Base-by-base conservation (phyloP, 31 red algal genomes). In the Asparagopsis taxiformis region DNA sequence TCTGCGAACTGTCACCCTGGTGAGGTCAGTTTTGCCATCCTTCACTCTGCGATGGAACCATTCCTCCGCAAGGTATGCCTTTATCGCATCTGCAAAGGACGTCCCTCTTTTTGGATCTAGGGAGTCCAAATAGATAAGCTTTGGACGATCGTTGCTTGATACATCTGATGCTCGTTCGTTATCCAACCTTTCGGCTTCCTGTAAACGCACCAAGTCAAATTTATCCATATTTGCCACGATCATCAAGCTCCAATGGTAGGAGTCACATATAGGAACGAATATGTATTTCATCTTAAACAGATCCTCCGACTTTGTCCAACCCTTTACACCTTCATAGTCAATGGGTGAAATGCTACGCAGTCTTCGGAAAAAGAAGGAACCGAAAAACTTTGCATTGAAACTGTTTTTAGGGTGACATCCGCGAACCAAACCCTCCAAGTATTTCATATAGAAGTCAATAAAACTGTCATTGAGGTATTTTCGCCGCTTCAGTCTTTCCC, bases 371-470 rank as follows among this genome's bases (percentile, higher is more conserved):
- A 92, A 92, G 44, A 92, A 92, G 51, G 80, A 85, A 65, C 81
- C 85, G 34, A 92, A 92, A 54, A 82, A 83, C 55, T 83, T 83
- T 24, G 79, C 62, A 19, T 63, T 52, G 17, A 83, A 43, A 15
- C 35, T 33, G 22, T 54, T 17, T 2, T 39, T 41, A 8, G 65
- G 24, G 33, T 65, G 79, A 17, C 31, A 28, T 23, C 35, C 34
- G 2, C 68, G 59, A 22, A 30, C 60, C 29, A 73, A 30, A 8
- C 55, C 29, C 54, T 79, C 81, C 28, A 75, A 52, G 52, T 74
- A 88, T 35, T 80, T 79, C 8, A 94, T 44, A 39, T 83, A 82
- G 38, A 94, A 94, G 55, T 94, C 91, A 16, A 94, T 80, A n/a
- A 94, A 50, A 29, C 70, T 83, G 44, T 94, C 91, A 71, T 94